Base-by-base conservation (phyloP, 2,329 filamentous ascomycete genomes). In the Hysterium pulicare region DNA sequence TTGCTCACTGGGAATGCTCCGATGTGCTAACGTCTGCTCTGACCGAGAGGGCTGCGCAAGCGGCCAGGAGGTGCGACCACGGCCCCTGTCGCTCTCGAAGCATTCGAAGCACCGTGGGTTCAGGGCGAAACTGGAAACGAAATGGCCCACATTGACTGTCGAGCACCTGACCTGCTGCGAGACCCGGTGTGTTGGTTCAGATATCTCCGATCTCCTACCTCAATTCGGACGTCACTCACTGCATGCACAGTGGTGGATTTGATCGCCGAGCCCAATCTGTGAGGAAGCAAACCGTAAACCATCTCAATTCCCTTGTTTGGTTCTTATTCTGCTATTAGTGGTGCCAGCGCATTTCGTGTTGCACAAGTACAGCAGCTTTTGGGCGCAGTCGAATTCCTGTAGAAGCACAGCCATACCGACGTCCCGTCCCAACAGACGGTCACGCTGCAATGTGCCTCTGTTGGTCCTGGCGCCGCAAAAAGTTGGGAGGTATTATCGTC, bases 1-100 rank as follows among this genome's bases (percentile, higher is more conserved):
- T 61, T 58, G 55, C 48, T 52, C 49, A 48, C 49, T 32, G 36
- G 35, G 46, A 59, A 62, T 57, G 41, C 53, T 61, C 58, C 58
- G 60, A 58, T 48, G 52, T 41, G 44, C 40, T 31, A n/a, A n/a
- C 23, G 28, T 33, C 33, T 46, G 40, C 36, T 20, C 13, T 33
- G 41, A 46, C 44, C 11, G 13, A 28, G 24, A 28, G 13, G 24
- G 24, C 24, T 28, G 24, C 24, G 24, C 13, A 28, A 7, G 24
- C 24, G 24, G 24, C 24, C 24, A 28, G 7, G 24, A n/a, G n/a
- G n/a, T n/a, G n/a, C n/a, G n/a, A n/a, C n/a, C n/a, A n/a, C n/a
- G n/a, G n/a, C n/a, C n/a, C n/a, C n/a, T n/a, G n/a, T n/a, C n/a
- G n/a, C n/a, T n/a, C n/a, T n/a, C n/a, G n/a, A n/a, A n/a, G n/a